Conservation (phyloP, 176 grass and related monocot species). For the Aegilops umbellulata region DNA sequence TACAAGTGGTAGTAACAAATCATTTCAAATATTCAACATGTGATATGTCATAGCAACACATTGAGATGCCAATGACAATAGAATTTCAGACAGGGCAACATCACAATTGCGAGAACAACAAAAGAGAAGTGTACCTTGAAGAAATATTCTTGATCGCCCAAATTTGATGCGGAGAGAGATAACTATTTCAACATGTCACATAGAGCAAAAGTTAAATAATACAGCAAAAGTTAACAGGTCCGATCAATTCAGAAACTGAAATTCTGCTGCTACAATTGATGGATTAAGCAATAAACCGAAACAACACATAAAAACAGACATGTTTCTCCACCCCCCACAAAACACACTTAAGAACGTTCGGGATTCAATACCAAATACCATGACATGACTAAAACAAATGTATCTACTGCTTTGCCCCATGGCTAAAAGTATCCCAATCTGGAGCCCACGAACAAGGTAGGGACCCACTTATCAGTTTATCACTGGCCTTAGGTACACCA, state of each 20-base stretch:
- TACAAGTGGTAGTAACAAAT: slow-evolving; percentile 1
- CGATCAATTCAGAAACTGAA: neutral
- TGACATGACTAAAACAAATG: neutral
- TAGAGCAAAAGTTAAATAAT: slow-evolving; percentile 20
- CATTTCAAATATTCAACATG: neutral
- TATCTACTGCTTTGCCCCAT: neutral
- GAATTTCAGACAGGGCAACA: slow-evolving; percentile 3
- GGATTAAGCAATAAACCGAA: slow-evolving; percentile 8
- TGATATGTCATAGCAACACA: neutral
- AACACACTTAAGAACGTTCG: neutral
- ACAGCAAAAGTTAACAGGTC: slow-evolving; percentile 5
- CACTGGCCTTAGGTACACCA: neutral
- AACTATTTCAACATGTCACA: slow-evolving; percentile 57
- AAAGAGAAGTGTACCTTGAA: slow-evolving; percentile 51
- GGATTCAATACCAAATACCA: neutral
- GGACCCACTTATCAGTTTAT: neutral
- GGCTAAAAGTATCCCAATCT: slow-evolving; percentile 3
- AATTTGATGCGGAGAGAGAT: slow-evolving; percentile 75
- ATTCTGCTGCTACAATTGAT: slow-evolving; percentile 8
- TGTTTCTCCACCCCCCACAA: neutral
- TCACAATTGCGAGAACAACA: slow-evolving; percentile 23
- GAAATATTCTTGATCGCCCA: slow-evolving; percentile 69
- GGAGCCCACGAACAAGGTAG: neutral
- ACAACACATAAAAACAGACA: slow-evolving; percentile 7
- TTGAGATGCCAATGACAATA: slow-evolving; percentile 12